These are phyloP conservation scores for Taphrina populina DNA, from an alignment of 1,139 yeast genomes.

Conservation along the genomic window DNA sequence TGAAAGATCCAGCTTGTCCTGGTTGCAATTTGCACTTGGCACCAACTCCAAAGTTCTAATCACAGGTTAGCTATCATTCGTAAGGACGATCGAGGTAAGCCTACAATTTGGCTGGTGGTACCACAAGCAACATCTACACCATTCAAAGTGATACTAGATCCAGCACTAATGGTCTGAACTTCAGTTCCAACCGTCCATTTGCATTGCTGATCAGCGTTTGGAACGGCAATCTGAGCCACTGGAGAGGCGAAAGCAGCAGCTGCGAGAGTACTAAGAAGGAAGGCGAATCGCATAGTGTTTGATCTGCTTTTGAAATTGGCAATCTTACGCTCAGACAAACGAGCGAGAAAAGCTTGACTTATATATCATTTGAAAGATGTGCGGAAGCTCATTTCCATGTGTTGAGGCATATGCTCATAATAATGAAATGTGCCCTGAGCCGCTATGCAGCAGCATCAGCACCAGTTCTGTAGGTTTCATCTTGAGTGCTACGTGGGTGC, in stretches of 20 bases:
- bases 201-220: slow-evolving; percentile 1
- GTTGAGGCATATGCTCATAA: too few species aligned
- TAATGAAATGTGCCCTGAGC: too few species aligned
- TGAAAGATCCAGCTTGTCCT: background rate
- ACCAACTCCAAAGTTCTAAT: slow-evolving; percentile 8
- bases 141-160: background rate
- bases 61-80: background rate
- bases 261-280: slow-evolving; percentile 6
- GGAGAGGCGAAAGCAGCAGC: slow-evolving; percentile 7
- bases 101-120: background rate
- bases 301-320: too few species aligned
- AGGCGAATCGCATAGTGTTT: background rate
- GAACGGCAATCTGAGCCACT: slow-evolving; percentile 2
- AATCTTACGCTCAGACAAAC: too few species aligned
- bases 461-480: too few species aligned
- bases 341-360: too few species aligned
- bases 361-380: too few species aligned
- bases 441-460: too few species aligned
- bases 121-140: slow-evolving; percentile 9
- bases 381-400: too few species aligned
- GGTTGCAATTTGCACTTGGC: slow-evolving; percentile 9
- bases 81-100: background rate
- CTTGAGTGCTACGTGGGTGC: too few species aligned
- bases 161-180: background rate
- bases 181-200: background rate